Conservation (phyloP, 352 stramenopile species). For the Globisporangium nunn region DNA sequence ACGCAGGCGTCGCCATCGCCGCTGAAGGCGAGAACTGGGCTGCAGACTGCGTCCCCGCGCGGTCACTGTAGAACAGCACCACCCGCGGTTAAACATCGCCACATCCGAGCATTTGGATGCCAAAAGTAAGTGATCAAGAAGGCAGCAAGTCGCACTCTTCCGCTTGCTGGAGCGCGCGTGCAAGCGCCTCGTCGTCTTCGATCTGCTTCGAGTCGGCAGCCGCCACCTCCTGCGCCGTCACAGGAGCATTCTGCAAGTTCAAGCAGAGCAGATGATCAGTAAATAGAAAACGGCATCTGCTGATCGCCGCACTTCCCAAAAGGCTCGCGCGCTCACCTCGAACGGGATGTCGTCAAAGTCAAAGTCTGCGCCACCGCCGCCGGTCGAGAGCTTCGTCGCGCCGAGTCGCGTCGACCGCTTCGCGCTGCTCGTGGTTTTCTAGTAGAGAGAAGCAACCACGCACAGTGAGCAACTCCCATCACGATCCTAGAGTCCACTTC, state of each 20-base stretch:
- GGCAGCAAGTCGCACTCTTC: conserved; percentile 47
- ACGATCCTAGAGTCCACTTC: not conserved
- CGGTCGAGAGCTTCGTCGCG: conserved; percentile 72
- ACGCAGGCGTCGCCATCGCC: conserved; percentile 5
- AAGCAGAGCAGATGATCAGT: not conserved
- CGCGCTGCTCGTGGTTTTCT: conserved; percentile 32
- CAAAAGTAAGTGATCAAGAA: not conserved
- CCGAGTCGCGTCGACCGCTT: conserved; percentile 56
- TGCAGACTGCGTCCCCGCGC: conserved; percentile 1
- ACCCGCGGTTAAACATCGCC: not conserved
- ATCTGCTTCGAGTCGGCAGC: conserved; percentile 65
- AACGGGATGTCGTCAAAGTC: conserved; percentile 88
- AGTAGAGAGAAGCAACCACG: not conserved
- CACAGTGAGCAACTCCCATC: not conserved
- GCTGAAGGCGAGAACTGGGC: conserved; percentile 9
- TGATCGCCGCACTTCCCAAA: no score
- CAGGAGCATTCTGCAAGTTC: conserved; percentile 50
- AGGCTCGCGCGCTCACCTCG: conserved; percentile 27
- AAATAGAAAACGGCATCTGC: not conserved
- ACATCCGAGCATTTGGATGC: no score
- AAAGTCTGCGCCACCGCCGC: conserved; percentile 45
- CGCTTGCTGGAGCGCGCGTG: conserved; percentile 67
- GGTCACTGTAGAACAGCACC: conserved; percentile 18
- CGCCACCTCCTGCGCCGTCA: conserved; percentile 17
- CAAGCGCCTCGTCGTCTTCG: conserved; percentile 81